Evolutionary conservation across 192 early-diverging fungal genomes (phyloP), one percentile per base, ranked within the genome.

Genomic region (Rhizophagus clarus): DNA sequence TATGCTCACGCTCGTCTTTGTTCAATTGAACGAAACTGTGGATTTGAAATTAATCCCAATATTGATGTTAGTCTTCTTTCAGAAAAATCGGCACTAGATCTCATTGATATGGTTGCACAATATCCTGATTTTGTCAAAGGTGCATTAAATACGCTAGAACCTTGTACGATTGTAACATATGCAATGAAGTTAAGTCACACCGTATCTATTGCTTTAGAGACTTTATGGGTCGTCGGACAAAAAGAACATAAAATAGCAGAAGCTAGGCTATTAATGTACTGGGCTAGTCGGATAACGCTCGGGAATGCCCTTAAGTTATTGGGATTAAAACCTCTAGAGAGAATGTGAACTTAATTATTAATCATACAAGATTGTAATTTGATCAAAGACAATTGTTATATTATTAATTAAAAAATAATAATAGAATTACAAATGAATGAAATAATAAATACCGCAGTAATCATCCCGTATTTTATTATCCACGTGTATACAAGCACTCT

Each of bases 1-100:
- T 99, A 97, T 83, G 94, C 97, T n/a, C 97, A 99, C 84, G 92
- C 98, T 42, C 97, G 98, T 83, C 87, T 98, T 49, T 95, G 94
- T 87, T 97, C 97, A 79, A 93, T 99, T 64, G 94, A 97, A 87
- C 96, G 97, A 81, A 93, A 90, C 80, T 87, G 90, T 14, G 87
- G 83, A 70, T 83, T 91, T 77, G 75, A 81, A 49, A 84, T 94
- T 77, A 92, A 89, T 81, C 86, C 84, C 15, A 85, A 91, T 31
- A 92, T 88, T 0, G 91, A 98, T 78, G 77, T 95, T 73, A 82
- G 83, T 22, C 87, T 93, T 8, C 86, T 98, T 32, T 88, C 84
- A 15, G 96, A 96, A 82, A 84, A 88, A 17, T 83, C 83, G 24
- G 95, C 94, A 7, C 79, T 87, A n/a, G 90, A 91, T 15, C 82